Evolutionary conservation across 345 rosid species (phyloP).

Genomic region (Lumnitzera littorea): DNA sequence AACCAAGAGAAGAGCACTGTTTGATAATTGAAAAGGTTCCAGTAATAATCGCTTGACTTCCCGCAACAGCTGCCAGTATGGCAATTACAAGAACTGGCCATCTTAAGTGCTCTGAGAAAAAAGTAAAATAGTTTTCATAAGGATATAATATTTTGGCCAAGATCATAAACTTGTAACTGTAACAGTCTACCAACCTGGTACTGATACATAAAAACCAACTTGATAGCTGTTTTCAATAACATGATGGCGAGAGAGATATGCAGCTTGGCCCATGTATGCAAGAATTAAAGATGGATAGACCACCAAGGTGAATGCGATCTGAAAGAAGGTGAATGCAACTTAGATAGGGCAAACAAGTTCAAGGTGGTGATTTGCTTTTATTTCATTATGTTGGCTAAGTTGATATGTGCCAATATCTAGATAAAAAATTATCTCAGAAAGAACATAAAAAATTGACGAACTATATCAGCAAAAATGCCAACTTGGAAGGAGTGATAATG

Average conservation of each 20-base stretch:
- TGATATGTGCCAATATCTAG: no score
- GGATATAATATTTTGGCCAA: neutral
- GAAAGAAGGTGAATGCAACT: neutral
- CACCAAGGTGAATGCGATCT: conserved; percentile 26
- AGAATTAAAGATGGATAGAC: conserved; percentile 28
- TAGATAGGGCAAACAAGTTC: no score
- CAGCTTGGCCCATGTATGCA: conserved; percentile 37
- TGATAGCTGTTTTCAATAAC: no score
- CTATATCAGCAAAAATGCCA: no score
- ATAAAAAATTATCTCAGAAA: no score
- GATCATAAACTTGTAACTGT: neutral
- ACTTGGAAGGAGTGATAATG: no score
- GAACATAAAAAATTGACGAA: no score
- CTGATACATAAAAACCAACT: conserved; percentile 18
- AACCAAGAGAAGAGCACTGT: conserved; percentile 79
- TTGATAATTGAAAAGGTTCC: conserved; percentile 91
- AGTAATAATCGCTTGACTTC: conserved; percentile 88
- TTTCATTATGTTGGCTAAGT: no score
- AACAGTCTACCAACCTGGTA: conserved; percentile 20
- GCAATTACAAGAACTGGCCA: conserved; percentile 94
- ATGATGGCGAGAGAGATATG: conserved; percentile 19
- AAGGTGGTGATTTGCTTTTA: no score
- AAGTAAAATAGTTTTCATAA: no score
- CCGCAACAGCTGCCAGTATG: conserved; percentile 90
- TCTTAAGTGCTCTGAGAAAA: conserved; percentile 45